These are phyloP conservation scores for Lentinula lateritia DNA, from an alignment of 768 basidiomycete genomes.

Conservation along the genomic window DNA sequence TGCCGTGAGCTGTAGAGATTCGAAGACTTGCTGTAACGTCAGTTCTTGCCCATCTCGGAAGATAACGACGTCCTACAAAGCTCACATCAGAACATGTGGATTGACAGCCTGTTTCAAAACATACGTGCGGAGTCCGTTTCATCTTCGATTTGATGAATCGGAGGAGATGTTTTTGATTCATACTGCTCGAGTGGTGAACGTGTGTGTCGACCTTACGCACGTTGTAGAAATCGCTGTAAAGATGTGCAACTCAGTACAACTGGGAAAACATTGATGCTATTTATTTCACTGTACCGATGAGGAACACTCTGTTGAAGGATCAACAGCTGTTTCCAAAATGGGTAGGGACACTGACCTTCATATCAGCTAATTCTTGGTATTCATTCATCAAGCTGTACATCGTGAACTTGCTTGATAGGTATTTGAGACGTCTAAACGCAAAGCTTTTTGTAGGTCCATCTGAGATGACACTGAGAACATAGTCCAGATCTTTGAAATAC, in stretches of 20 bases:
- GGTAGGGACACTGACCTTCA: slow-evolving; percentile 69
- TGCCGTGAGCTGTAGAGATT: slow-evolving; percentile 89
- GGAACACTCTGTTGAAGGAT: slow-evolving; percentile 53
- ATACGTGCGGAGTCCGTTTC: slow-evolving; percentile 78
- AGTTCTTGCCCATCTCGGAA: slow-evolving; percentile 88
- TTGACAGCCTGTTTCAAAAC: slow-evolving; percentile 13
- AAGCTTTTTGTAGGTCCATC: slow-evolving; percentile 97
- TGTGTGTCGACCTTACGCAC: slow-evolving; percentile 98
- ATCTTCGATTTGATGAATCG: slow-evolving; percentile 99
- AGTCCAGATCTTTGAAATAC: slow-evolving; percentile 95
- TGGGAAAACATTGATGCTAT: neutral
- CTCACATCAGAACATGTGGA: neutral
- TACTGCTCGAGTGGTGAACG: slow-evolving; percentile 96
- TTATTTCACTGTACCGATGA: slow-evolving; percentile 53
- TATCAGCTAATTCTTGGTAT: slow-evolving; percentile 88
- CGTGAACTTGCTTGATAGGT: slow-evolving; percentile 88
- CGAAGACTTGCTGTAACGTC: slow-evolving; percentile 91
- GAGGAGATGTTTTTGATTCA: slow-evolving; percentile 98
- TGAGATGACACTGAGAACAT: slow-evolving; percentile 82
- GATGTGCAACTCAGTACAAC: neutral
- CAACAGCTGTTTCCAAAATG: neutral
- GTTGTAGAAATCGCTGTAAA: slow-evolving; percentile 93
- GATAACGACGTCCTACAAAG: slow-evolving; percentile 82
- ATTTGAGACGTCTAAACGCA: slow-evolving; percentile 87
- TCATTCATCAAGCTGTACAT: slow-evolving; percentile 93